Base-by-base conservation (phyloP, 2,329 filamentous ascomycete species). In the Fusarium irregulare region DNA sequence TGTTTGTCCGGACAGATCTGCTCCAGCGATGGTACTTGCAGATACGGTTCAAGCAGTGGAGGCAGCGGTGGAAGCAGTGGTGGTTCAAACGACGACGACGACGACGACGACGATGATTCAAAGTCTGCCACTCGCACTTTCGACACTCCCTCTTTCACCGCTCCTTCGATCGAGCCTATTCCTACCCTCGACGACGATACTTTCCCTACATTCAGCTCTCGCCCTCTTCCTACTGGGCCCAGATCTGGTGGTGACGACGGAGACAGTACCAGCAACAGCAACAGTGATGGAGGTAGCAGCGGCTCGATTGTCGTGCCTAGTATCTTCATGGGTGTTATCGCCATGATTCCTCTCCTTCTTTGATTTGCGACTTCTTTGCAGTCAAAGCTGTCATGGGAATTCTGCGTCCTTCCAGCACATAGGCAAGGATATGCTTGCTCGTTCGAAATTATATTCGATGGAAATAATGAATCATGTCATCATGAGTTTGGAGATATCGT, bases 1-100 rank as follows among this genome's bases (percentile, higher is more conserved):
- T 81, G 80, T 58, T 68, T 59, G 54, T 73, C 68, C 1, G 70
- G 70, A 4, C 55, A 73, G 30, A 73, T 69, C 56, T 80, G 78
- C 32, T 37, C 61, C 4, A 53, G 44, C 14, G 66, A 62, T 1
- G 69, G 64, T 14, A 73, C 58, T n/a, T 73, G 71, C 37, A 58
- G 55, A 27, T 70, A 63, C 8, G 18, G 59, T 28, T 62, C 66
- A 6, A 47, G 65, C 13, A 21, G 60, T 20, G 67, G 53, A 6
- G 74, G 71, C 18, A 51, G 60, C 8, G 50, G 64, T 14, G 50
- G 67, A 23, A 62, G 69, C 20, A 68, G 72, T 18, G 56, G 68
- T 27, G 66, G 70, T 20, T 72, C 62, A 13, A 57, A 30, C 59
- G 55, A 50, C 53, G 57, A 60, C 53, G 57, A 30, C 59, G 55